These are phyloP conservation scores for Pythium phragmiticola DNA, from an alignment of 352 stramenopile species.

Conservation along the genomic window DNA sequence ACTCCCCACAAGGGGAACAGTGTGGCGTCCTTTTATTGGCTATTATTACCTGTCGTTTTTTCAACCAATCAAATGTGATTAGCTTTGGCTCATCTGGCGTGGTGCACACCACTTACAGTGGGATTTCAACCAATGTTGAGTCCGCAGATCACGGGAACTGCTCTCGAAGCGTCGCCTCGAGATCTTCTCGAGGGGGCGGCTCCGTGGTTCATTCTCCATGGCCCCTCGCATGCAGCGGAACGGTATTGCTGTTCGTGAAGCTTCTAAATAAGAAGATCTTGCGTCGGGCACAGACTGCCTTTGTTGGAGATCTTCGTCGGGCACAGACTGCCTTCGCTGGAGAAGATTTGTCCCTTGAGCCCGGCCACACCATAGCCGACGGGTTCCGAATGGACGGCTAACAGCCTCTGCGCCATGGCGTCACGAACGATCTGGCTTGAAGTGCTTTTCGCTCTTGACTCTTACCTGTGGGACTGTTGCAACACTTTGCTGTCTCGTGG, in stretches of 20 bases:
- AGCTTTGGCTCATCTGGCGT: not conserved
- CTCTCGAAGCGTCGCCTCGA: not conserved
- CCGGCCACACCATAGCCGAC: not conserved
- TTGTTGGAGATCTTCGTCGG: not conserved
- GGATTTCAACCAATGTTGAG: constrained; percentile 2
- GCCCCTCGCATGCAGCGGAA: not conserved
- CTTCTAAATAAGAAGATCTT: constrained; percentile 7
- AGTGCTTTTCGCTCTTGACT: not conserved
- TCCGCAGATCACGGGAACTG: not conserved
- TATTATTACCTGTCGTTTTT: not conserved
- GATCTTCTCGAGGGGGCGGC: not conserved
- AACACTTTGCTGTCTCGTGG: too few species aligned
- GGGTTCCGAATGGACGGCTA: not conserved
- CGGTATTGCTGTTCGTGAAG: not conserved
- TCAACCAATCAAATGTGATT: not conserved
- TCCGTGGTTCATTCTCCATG: too few species aligned
- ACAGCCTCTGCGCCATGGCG: not conserved
- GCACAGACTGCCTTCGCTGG: not conserved
- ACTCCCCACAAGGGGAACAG: not conserved
- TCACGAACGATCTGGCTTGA: not conserved
- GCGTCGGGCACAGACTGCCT: too few species aligned
- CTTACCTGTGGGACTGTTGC: not conserved
- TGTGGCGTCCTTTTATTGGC: constrained; percentile 3
- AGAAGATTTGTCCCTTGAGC: not conserved
- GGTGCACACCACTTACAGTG: not conserved